Evolutionary conservation across 73 alveolate species (phyloP).

Genomic region (Tetrahymena thermophila): DNA sequence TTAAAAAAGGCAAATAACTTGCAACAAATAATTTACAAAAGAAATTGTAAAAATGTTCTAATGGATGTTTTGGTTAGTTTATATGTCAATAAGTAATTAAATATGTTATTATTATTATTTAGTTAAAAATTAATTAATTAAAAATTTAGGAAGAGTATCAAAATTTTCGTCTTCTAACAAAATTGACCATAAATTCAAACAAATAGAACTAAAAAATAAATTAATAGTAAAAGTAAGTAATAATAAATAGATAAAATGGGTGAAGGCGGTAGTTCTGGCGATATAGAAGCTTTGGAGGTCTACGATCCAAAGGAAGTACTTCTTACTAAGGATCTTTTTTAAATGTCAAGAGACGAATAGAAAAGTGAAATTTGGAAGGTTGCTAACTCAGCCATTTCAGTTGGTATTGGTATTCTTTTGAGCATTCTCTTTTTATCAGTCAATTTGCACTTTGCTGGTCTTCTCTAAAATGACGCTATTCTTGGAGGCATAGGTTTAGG

Average conservation of each 20-base stretch:
- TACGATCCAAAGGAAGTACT: neutral
- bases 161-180: neutral
- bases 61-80: neutral
- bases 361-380: neutral
- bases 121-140: neutral
- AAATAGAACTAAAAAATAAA: neutral
- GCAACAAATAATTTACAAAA: neutral
- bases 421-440: neutral
- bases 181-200: neutral
- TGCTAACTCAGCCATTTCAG: neutral
- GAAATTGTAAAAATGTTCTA: neutral
- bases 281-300: neutral
- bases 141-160: neutral
- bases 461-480: neutral
- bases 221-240: neutral
- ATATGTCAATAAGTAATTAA: too few species aligned
- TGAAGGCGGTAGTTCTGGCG: neutral
- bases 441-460: neutral
- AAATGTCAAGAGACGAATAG: neutral
- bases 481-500: neutral
- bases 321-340: neutral
- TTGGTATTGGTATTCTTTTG: neutral
- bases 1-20: neutral
- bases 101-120: neutral
- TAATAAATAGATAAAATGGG: neutral